These are phyloP conservation scores for Gnomoniopsis smithogilvyi DNA, from an alignment of 2,329 filamentous ascomycete species.

Conservation along the genomic window DNA sequence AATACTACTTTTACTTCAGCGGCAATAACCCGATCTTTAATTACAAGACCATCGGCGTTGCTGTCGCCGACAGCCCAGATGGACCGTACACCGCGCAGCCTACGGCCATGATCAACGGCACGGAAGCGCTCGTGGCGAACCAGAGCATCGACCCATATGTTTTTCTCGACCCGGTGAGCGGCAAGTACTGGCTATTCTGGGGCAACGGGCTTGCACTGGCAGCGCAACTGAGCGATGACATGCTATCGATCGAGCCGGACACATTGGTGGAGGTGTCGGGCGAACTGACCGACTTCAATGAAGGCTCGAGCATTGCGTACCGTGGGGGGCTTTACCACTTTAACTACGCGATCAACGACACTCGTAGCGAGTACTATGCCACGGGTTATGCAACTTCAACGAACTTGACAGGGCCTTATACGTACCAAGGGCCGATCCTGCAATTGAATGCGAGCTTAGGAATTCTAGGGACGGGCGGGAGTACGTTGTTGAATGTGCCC, in stretches of 20 bases:
- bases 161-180: slow-evolving; percentile 57
- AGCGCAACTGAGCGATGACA: slow-evolving; percentile 42
- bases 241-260: slow-evolving; percentile 39
- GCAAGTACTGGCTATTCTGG: slow-evolving; percentile 60
- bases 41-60: slow-evolving; percentile 60
- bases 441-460: slow-evolving; percentile 37
- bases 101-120: slow-evolving; percentile 53
- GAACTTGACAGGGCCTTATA: slow-evolving; percentile 38
- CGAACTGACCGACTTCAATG: slow-evolving; percentile 37
- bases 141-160: slow-evolving; percentile 59
- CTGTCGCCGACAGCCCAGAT: slow-evolving; percentile 51
- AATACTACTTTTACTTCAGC: slow-evolving; percentile 64
- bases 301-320: slow-evolving; percentile 40
- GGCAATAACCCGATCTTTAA: slow-evolving; percentile 50
- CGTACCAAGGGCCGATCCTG: slow-evolving; percentile 41
- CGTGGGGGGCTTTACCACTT: slow-evolving; percentile 43
- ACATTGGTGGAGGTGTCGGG: slow-evolving; percentile 33
- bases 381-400: slow-evolving; percentile 43
- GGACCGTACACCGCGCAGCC: slow-evolving; percentile 57
- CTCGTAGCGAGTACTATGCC: slow-evolving; percentile 41
- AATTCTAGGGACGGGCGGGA: slow-evolving; percentile 44
- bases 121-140: slow-evolving; percentile 32
- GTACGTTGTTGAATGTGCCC: slow-evolving; percentile 43
- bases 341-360: slow-evolving; percentile 47
- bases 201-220: slow-evolving; percentile 44